Evolutionary conservation across 495 filamentous ascomycete genomes (phyloP).

Genomic region (Aspergillus sclerotioniger): DNA sequence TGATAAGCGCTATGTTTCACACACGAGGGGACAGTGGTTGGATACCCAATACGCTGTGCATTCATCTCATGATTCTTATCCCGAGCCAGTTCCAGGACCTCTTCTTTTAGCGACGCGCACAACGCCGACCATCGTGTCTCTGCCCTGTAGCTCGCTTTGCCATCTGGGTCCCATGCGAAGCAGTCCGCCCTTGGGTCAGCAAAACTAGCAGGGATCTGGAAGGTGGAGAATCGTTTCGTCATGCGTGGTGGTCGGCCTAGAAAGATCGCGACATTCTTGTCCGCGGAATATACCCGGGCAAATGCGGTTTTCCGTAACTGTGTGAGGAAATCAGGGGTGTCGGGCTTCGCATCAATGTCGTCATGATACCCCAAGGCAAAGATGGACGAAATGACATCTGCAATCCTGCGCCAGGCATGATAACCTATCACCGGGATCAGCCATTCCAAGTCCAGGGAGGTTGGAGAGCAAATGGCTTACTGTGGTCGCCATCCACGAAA

Average conservation of each 20-base stretch:
- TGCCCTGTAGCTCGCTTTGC: conserved; percentile 28
- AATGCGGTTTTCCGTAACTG: conserved; percentile 38
- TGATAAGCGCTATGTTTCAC: background rate
- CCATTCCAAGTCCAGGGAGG: background rate
- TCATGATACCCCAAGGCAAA: conserved; percentile 46
- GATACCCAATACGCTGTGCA: conserved; percentile 23
- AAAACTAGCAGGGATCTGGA: conserved; percentile 31
- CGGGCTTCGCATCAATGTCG: conserved; percentile 29
- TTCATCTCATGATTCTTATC: conserved; percentile 28
- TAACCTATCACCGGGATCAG: conserved; percentile 27
- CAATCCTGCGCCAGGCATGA: conserved; percentile 43
- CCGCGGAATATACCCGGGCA: conserved; percentile 42
- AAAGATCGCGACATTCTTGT: conserved; percentile 47
- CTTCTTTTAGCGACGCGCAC: conserved; percentile 40
- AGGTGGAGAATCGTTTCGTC: conserved; percentile 41
- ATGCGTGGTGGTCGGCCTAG: conserved; percentile 44
- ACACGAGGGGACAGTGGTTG: background rate
- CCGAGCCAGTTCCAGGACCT: conserved; percentile 37
- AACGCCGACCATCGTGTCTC: conserved; percentile 43
- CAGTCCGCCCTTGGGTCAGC: background rate
- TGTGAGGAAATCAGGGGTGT: conserved; percentile 33
- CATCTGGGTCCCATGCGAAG: conserved; percentile 20
- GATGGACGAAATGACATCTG: conserved; percentile 42
- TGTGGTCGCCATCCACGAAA: conserved; percentile 45
- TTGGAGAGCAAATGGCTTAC: conserved; percentile 17